Evolutionary conservation across 176 grass and related monocot genomes (phyloP).

Genomic region (Musa beccarii): DNA sequence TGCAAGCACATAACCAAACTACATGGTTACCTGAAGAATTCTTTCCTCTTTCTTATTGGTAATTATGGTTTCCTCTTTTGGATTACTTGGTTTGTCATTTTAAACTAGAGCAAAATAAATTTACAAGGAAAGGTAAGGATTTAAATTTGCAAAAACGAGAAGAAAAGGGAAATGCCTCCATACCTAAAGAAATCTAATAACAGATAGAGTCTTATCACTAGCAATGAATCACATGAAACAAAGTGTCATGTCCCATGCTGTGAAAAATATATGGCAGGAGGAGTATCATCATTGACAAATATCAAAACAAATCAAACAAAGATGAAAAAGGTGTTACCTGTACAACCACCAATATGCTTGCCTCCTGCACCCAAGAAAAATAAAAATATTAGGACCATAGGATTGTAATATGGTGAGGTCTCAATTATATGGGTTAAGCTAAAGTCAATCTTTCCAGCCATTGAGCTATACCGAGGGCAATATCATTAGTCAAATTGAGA

Average conservation of each 20-base stretch:
- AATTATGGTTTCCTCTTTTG: background rate
- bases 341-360: slow-evolving; percentile 86
- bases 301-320: background rate
- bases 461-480: no score
- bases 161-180: no score
- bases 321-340: slow-evolving; percentile 37
- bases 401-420: background rate
- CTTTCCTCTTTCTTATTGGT: background rate
- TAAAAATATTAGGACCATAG: no score
- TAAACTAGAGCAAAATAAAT: no score
- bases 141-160: no score
- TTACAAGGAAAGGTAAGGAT: no score
- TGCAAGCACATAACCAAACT: no score
- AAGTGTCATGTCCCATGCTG: background rate
- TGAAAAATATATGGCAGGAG: slow-evolving; percentile 14
- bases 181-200: background rate
- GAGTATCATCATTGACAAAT: background rate
- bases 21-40: no score
- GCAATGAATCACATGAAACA: background rate
- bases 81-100: no score
- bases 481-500: no score
- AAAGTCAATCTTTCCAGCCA: no score
- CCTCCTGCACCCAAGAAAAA: slow-evolving; percentile 42
- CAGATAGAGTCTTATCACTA: background rate
- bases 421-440: no score